Conservation (phyloP, 176 grass and related monocot species). For the Bothriochloa decipiens region DNA sequence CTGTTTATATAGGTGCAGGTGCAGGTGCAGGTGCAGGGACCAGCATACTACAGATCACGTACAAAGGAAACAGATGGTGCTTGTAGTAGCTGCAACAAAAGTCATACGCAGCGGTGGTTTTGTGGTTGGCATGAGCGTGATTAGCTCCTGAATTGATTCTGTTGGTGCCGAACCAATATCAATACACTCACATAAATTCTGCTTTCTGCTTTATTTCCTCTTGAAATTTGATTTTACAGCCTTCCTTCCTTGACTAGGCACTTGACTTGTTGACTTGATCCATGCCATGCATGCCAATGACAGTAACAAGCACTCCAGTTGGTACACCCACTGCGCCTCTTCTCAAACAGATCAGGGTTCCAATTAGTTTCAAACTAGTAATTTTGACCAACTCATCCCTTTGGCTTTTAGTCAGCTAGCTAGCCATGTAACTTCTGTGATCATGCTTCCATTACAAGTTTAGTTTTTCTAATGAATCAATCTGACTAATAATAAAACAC, state of each 20-base stretch:
- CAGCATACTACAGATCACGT: not conserved
- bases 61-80: not conserved
- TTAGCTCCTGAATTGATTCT: slow-evolving; percentile 42
- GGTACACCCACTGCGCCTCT: slow-evolving; percentile 56
- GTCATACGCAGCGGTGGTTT: not conserved
- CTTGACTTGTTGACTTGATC: not conserved
- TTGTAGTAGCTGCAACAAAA: not conserved
- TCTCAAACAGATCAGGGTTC: not conserved
- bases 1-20: slow-evolving; percentile 34
- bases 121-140: slow-evolving; percentile 33
- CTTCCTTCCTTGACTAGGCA: not conserved
- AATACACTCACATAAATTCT: not conserved
- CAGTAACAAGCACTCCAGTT: slow-evolving; percentile 23
- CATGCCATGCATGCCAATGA: slow-evolving; percentile 2
- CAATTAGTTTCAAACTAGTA: not conserved
- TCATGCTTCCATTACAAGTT: slow-evolving; percentile 50
- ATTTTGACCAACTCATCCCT: not conserved
- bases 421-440: slow-evolving; percentile 26
- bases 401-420: not conserved
- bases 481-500: not conserved
- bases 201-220: not conserved
- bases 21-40: not conserved
- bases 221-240: not conserved
- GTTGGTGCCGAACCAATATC: not conserved
- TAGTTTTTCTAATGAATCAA: not conserved